phyloP scores from a whole-genome alignment of 805 yeast species.

The Hanseniaspora nectarophila region DNA sequence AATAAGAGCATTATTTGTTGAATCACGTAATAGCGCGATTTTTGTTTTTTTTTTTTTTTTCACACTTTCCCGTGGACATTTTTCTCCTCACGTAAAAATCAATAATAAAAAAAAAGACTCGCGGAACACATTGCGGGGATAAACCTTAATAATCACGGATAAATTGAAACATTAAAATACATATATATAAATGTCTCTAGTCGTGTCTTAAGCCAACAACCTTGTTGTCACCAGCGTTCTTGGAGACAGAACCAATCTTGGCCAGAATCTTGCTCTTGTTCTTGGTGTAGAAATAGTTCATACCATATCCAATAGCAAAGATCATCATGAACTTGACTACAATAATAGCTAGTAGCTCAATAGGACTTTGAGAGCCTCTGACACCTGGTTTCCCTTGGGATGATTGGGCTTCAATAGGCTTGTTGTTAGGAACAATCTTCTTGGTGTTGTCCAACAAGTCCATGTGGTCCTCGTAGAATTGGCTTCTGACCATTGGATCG shows the following conservation, averaged over 20 bases:
- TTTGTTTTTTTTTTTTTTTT: too few relatives aligned
- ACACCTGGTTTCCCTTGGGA: background rate
- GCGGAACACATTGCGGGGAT: too few relatives aligned
- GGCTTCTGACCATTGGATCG: slow-evolving; percentile 8
- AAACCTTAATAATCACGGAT: background rate
- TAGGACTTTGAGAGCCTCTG: background rate
- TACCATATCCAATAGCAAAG: background rate
- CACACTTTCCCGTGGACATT: too few relatives aligned
- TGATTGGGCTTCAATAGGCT: background rate
- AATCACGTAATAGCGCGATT: background rate
- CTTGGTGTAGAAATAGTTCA: slow-evolving; percentile 3
- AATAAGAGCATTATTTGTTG: too few relatives aligned
- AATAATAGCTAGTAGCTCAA: slow-evolving; percentile 9
- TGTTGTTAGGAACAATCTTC: background rate
- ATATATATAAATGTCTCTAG: slow-evolving; percentile 4
- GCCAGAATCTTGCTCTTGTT: slow-evolving; percentile 11
- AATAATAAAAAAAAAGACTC: background rate
- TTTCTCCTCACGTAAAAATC: background rate
- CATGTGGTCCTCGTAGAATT: slow-evolving; percentile 4
- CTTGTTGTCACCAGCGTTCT: slow-evolving; percentile 18
- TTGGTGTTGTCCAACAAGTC: background rate
- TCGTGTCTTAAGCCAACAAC: slow-evolving; percentile 25
- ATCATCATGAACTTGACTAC: background rate
- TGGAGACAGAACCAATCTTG: slow-evolving; percentile 18
- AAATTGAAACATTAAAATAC: background rate